Evolutionary conservation across 2,329 filamentous ascomycete genomes (phyloP).

Genomic region (Claviceps quebecensis): DNA sequence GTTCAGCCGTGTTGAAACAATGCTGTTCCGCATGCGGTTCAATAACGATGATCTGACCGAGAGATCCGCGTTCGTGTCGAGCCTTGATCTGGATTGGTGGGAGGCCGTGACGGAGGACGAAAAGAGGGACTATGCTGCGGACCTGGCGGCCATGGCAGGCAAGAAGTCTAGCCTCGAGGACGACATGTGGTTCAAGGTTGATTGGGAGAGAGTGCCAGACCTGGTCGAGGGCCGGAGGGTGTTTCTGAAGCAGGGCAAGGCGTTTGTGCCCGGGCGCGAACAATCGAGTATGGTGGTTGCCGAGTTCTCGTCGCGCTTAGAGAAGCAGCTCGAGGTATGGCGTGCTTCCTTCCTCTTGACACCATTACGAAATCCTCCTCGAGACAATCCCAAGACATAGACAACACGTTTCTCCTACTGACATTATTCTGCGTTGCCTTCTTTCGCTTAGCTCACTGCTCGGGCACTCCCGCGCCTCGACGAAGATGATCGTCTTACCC

Average conservation of each 20-base stretch:
- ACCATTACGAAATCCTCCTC: too few relatives aligned
- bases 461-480: constrained; percentile 82
- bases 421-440: not conserved
- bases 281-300: constrained; percentile 80
- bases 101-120: constrained; percentile 71
- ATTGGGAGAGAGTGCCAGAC: constrained; percentile 88
- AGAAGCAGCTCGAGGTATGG: constrained; percentile 66
- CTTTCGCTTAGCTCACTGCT: constrained; percentile 55
- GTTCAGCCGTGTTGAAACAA: constrained; percentile 75
- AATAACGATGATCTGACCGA: constrained; percentile 63
- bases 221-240: constrained; percentile 69
- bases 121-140: constrained; percentile 45
- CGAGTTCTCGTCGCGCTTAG: constrained; percentile 69
- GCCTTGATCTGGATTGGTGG: constrained; percentile 79
- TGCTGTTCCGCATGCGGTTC: constrained; percentile 75
- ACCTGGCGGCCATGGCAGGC: constrained; percentile 39
- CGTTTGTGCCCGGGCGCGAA: constrained; percentile 78
- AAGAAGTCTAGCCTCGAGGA: constrained; percentile 44
- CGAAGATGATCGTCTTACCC: constrained; percentile 79
- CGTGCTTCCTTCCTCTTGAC: not conserved
- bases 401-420: not conserved
- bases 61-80: constrained; percentile 59
- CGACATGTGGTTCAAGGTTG: constrained; percentile 88
- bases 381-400: too few relatives aligned
- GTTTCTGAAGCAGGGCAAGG: constrained; percentile 66